Conservation (phyloP, 768 basidiomycete genomes). For the Porpolomopsis calyptriformis region DNA sequence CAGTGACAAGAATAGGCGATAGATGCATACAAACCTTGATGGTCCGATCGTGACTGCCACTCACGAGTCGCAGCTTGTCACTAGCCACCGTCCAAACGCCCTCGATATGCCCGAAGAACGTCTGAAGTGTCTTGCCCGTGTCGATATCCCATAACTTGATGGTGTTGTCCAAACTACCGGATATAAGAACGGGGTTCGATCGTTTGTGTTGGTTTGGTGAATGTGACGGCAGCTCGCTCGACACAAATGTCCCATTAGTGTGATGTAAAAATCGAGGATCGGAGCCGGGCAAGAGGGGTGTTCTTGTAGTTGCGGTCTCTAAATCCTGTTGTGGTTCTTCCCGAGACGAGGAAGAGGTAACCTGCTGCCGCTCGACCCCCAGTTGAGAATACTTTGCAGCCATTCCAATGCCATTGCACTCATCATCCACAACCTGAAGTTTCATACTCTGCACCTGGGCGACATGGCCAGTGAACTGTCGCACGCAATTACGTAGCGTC, state of each 20-base stretch:
- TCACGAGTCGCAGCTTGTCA: constrained; percentile 85
- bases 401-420: constrained; percentile 29
- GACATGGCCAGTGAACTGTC: constrained; percentile 80
- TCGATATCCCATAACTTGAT: constrained; percentile 96
- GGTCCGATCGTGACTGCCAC: constrained; percentile 92
- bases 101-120: constrained; percentile 95
- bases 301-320: no score
- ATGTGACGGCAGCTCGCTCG: neutral
- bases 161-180: constrained; percentile 89
- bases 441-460: constrained; percentile 91
- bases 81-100: constrained; percentile 95
- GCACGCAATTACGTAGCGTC: constrained; percentile 63
- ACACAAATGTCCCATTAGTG: neutral
- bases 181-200: constrained; percentile 49
- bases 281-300: no score
- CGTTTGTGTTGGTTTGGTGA: constrained; percentile 29
- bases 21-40: constrained; percentile 64
- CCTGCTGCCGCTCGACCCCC: constrained; percentile 4
- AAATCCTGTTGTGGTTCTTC: no score
- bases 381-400: constrained; percentile 8
- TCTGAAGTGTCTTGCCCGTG: constrained; percentile 61
- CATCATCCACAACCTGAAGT: constrained; percentile 59
- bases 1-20: constrained; percentile 3
- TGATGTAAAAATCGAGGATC: no score
- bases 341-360: neutral